Evolutionary conservation across 2,329 filamentous ascomycete genomes (phyloP).

Genomic region (Plenodomus tracheiphilus): DNA sequence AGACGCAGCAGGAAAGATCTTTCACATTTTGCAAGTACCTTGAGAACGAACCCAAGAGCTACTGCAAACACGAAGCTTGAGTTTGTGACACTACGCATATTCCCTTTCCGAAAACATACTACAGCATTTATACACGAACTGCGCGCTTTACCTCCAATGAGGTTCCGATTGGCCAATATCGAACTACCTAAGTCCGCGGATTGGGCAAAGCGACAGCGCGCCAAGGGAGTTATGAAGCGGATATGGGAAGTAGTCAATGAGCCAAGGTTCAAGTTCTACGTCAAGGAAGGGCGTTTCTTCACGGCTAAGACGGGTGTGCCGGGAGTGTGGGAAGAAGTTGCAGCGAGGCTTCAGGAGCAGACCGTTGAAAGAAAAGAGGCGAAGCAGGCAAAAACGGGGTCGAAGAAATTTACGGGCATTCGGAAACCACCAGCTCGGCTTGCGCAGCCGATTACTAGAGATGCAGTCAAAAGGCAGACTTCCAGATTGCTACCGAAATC

Average conservation of each 20-base stretch:
- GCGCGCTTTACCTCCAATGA: conserved; percentile 31
- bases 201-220: conserved; percentile 22
- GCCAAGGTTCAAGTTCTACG: conserved; percentile 40
- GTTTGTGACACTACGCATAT: conserved; percentile 42
- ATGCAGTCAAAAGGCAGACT: background rate
- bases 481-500: background rate
- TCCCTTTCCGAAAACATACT: conserved; percentile 36
- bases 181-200: conserved; percentile 29
- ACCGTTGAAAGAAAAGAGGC: conserved; percentile 12
- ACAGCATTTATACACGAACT: conserved; percentile 35
- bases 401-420: background rate
- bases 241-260: conserved; percentile 32
- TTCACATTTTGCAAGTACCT: conserved; percentile 23
- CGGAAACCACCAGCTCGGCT: background rate
- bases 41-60: conserved; percentile 14
- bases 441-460: background rate
- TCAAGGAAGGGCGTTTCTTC: conserved; percentile 37
- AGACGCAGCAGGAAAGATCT: conserved; percentile 30
- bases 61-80: conserved; percentile 36
- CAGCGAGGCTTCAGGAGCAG: conserved; percentile 32
- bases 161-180: conserved; percentile 38
- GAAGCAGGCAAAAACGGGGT: background rate
- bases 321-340: conserved; percentile 42
- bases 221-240: conserved; percentile 20
- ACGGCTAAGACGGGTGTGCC: conserved; percentile 38